Base-by-base conservation (phyloP, 2,329 filamentous ascomycete genomes). In the Laburnicola sp. region DNA sequence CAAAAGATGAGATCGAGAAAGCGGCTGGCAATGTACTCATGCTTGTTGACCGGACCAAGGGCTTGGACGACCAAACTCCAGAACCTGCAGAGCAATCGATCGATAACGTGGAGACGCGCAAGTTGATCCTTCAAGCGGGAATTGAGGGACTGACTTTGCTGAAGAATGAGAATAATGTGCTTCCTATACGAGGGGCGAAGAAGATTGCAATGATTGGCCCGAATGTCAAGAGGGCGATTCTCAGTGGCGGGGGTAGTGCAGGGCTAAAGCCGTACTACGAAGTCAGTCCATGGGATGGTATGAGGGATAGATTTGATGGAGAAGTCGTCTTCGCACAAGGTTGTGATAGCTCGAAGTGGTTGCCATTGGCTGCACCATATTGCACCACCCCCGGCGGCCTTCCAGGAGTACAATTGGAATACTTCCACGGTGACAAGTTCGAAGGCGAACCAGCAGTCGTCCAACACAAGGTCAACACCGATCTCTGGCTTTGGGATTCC, bases 401-500 rank as follows among this genome's bases (percentile, higher is more conserved):
- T 55, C 79, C 77, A 2, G 86, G 86, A 0, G 83, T 88, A 6
- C 80, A 75, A 11, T 79, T 88, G 10, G 83, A 88, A 47, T 88
- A 85, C 76, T 87, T 80, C 62, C 76, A 78, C 10, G 85, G 85
- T 4, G 85, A 88, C 57, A 78, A 80, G 51, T 87, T 88, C 55
- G 70, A 82, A 50, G 84, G 83, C 2, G 67, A 75, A 22, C 81
- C 85, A 7, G 75, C 79, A 0, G 76, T 85, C 11, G 75, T 81
- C 2, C 83, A 87, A 63, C 77, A 79, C 44, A 80, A 85, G 55
- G 78, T 75, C 6, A 86, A 85, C 62, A 87, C 84, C 0, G 85
- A 88, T 63, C 78, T 88, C 1, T 87, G 86, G 75, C 76, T 88
- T 2, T 88, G 85, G 85, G 86, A 88, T 59, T 87, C 85, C 2